Conservation (phyloP, 768 basidiomycete species). For the Tricholoma hemisulphureum region DNA sequence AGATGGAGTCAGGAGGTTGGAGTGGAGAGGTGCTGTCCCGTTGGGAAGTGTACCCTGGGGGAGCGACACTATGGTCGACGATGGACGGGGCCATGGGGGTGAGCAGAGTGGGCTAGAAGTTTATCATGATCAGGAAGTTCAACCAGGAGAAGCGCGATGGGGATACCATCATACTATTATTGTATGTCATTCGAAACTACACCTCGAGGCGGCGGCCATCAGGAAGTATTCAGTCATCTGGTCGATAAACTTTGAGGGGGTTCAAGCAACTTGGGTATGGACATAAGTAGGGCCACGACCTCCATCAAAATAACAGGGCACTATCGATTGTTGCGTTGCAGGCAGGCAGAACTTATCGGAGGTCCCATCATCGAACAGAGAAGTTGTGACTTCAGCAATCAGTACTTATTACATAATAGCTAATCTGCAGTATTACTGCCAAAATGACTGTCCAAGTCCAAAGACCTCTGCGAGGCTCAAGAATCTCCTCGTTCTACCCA, state of each 20-base stretch:
- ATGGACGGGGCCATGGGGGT: not conserved
- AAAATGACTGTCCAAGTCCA: constrained; percentile 46
- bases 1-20: not conserved
- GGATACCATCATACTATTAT: not conserved
- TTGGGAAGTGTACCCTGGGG: not conserved
- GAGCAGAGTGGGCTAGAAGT: too few relatives aligned
- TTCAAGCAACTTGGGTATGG: not conserved
- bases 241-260: not conserved
- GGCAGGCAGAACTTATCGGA: too few relatives aligned
- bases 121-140: not conserved
- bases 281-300: too few relatives aligned
- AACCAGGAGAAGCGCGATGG: not conserved
- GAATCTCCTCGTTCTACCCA: constrained; percentile 79
- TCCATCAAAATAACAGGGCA: too few relatives aligned
- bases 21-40: not conserved
- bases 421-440: not conserved
- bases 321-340: too few relatives aligned
- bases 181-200: not conserved
- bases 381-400: too few relatives aligned
- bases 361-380: too few relatives aligned
- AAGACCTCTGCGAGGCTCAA: constrained; percentile 72
- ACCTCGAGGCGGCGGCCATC: not conserved
- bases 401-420: not conserved
- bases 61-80: not conserved
- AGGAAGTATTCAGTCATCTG: not conserved